Base-by-base conservation (phyloP, 148 eudicot genomes). In the Hydrangea macrophylla region DNA sequence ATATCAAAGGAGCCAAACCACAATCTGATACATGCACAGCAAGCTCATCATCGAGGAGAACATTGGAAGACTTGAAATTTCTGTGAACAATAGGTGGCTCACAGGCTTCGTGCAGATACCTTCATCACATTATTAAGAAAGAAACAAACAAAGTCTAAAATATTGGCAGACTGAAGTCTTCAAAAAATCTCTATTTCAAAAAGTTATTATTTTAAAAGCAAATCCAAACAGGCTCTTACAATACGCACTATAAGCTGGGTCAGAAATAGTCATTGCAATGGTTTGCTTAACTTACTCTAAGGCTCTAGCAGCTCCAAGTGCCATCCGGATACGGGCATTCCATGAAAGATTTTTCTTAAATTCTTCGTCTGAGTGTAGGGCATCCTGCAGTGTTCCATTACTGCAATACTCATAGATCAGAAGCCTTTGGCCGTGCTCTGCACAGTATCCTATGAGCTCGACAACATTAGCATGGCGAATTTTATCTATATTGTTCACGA, bases 241-340 rank as follows among this genome's bases (percentile, higher is more conserved):
- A 30, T 12, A 11, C n/a, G n/a, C n/a, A 30, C 33, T 32, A 55
- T 6, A 33, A 33, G 61, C 27, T 36, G 50, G 6, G 13, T 7
- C 1, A 33, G 58, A 59, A 60, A 36, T 42, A 28, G 12, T 57
- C 13, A 33, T 8, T 48, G 22, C 2, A 54, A 31, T 63, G 23
- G 65, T 48, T n/a, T 28, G 13, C 57, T 71, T 35, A 17, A 85
- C 95, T 79, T 86, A 94, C 98, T 90, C 97, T 63, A 94, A 78
- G 63, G 97, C 98, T 80, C 98, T 82, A 70, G 98, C 98, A 76
- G 96, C 88, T 75, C 97, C 98, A 70, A 94, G 92, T 60, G 97
- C 97, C 95, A 94, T 90, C 71, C 80, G 76, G 39, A 83, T 81
- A 65, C 98, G 98, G 40, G 76, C 78, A 78, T 81, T 84, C 98